These are phyloP conservation scores for Aspergillus nomiae DNA, from an alignment of 2,329 filamentous ascomycete genomes.

Conservation along the genomic window DNA sequence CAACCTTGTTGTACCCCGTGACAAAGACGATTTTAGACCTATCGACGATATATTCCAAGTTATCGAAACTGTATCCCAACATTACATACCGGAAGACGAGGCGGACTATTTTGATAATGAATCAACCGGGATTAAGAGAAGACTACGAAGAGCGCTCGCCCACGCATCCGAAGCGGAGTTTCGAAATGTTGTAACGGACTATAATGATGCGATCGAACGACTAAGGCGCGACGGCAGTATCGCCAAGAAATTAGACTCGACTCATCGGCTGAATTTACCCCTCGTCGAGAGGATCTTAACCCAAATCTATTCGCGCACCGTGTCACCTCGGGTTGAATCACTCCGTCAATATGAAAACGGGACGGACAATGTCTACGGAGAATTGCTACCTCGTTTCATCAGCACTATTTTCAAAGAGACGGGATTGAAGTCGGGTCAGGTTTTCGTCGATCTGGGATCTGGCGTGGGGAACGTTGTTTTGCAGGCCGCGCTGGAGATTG, in stretches of 20 bases:
- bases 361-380: conserved; percentile 92
- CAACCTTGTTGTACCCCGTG: conserved; percentile 74
- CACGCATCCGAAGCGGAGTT: conserved; percentile 72
- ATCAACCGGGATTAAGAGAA: conserved; percentile 72
- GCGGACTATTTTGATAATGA: conserved; percentile 70
- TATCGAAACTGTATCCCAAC: conserved; percentile 68
- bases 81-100: conserved; percentile 75
- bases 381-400: conserved; percentile 82
- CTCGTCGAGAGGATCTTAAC: conserved; percentile 79
- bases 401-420: conserved; percentile 79
- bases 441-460: conserved; percentile 93
- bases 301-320: conserved; percentile 89
- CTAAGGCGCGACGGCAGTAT: conserved; percentile 72
- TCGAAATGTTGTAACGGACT: conserved; percentile 69
- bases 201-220: conserved; percentile 70
- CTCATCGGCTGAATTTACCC: conserved; percentile 69
- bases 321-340: conserved; percentile 83
- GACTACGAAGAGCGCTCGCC: conserved; percentile 72
- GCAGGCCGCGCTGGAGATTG: conserved; percentile 89
- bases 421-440: conserved; percentile 75
- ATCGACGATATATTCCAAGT: conserved; percentile 71
- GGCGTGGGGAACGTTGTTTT: conserved; percentile 95
- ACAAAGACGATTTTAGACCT: conserved; percentile 71
- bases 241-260: conserved; percentile 68
- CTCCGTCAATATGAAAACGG: conserved; percentile 86